Conservation (phyloP, 2,329 filamentous ascomycete species). For the Didymella arachidicola region DNA sequence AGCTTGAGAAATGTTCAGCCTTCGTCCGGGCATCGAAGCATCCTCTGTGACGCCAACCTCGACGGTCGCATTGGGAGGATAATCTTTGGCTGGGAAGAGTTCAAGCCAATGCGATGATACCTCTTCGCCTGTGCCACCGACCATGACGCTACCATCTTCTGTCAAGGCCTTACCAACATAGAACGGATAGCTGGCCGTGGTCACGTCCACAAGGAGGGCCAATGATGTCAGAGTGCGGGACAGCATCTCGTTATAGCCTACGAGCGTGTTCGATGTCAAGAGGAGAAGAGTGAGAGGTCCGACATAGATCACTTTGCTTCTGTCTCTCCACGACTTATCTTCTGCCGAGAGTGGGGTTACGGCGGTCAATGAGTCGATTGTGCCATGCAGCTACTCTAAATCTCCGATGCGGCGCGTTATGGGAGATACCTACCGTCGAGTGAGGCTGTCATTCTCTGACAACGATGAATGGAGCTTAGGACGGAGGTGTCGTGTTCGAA, state of each 20-base stretch:
- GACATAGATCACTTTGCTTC: neutral
- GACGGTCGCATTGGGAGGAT: conserved; percentile 54
- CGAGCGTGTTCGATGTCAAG: too few species aligned
- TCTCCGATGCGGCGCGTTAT: conserved; percentile 10
- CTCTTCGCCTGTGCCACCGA: conserved; percentile 59
- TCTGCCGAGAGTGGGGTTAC: conserved; percentile 20
- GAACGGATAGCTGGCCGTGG: conserved; percentile 57
- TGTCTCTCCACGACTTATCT: conserved; percentile 5
- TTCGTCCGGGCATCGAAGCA: conserved; percentile 48
- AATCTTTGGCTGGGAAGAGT: conserved; percentile 54
- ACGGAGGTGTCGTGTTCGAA: neutral
- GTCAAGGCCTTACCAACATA: conserved; percentile 59
- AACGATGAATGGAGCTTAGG: neutral
- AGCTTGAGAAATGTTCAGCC: conserved; percentile 47
- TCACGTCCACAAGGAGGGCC: conserved; percentile 20
- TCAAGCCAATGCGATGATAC: conserved; percentile 59
- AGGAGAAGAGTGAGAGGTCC: neutral
- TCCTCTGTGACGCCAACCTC: conserved; percentile 54
- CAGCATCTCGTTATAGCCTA: conserved; percentile 10
- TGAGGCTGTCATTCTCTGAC: neutral
- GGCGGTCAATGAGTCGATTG: conserved; percentile 8
- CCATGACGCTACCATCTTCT: conserved; percentile 53
- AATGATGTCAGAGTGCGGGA: conserved; percentile 13
- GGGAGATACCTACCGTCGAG: neutral
- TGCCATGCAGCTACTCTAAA: conserved; percentile 5